phyloP scores from a whole-genome alignment of 495 filamentous ascomycete genomes.

The Endocarpon pusillum region DNA sequence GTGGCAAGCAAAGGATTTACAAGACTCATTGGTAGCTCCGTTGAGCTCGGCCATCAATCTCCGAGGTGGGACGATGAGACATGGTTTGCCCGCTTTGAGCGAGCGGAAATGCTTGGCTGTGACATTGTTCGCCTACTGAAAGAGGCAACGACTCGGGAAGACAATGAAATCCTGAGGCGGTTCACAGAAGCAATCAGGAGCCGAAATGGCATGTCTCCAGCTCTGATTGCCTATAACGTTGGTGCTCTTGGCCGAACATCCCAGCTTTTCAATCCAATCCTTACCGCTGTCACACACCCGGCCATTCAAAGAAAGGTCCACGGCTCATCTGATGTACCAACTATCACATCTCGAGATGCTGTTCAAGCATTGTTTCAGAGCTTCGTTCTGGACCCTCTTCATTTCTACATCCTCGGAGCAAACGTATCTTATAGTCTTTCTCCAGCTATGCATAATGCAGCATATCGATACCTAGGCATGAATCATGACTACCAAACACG shows the following conservation, averaged over 20 bases:
- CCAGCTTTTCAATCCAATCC: slow-evolving; percentile 46
- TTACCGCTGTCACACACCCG: slow-evolving; percentile 53
- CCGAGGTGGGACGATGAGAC: slow-evolving; percentile 44
- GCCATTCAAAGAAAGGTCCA: slow-evolving; percentile 27
- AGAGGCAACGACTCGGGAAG: slow-evolving; percentile 38
- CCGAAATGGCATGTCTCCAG: slow-evolving; percentile 24
- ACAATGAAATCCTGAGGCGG: slow-evolving; percentile 37
- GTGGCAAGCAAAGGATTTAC: slow-evolving; percentile 41
- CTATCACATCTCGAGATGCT: slow-evolving; percentile 39
- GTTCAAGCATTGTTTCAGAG: slow-evolving; percentile 36
- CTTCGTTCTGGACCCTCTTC: slow-evolving; percentile 44
- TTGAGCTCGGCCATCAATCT: slow-evolving; percentile 30
- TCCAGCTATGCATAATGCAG: slow-evolving; percentile 65
- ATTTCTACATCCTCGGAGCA: slow-evolving; percentile 60
- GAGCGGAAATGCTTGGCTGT: slow-evolving; percentile 45
- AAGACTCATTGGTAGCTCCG: slow-evolving; percentile 55
- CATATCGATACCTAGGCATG: slow-evolving; percentile 54
- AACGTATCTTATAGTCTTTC: slow-evolving; percentile 61
- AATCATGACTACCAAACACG: slow-evolving; percentile 52
- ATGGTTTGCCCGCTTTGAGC: slow-evolving; percentile 36
- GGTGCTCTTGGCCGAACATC: slow-evolving; percentile 50
- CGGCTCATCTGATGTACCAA: slow-evolving; percentile 15
- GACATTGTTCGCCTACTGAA: slow-evolving; percentile 52
- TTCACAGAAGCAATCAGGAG: slow-evolving; percentile 33
- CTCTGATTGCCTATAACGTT: slow-evolving; percentile 56